These are phyloP conservation scores for Aquilaria yunnanensis DNA, from an alignment of 345 rosid species.

Conservation along the genomic window DNA sequence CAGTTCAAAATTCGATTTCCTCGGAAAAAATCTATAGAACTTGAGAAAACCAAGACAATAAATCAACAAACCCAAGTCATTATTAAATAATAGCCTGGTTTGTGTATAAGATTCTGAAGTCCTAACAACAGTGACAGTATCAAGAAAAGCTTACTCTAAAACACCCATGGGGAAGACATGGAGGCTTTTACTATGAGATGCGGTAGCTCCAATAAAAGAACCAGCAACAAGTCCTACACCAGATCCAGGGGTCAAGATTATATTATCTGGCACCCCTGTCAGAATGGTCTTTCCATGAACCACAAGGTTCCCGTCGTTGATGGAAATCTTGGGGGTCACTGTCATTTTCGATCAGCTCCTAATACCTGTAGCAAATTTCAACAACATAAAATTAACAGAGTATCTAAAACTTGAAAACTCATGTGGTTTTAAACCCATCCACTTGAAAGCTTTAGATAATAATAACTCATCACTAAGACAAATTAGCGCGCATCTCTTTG, in stretches of 20 bases:
- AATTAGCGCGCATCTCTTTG: too few relatives aligned
- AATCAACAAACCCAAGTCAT: too few relatives aligned
- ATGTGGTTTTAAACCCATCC: too few relatives aligned
- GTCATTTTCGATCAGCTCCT: slow-evolving; percentile 52
- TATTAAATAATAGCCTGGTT: too few relatives aligned
- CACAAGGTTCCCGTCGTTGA: slow-evolving; percentile 75
- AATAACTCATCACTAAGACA: too few relatives aligned
- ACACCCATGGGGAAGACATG: slow-evolving; percentile 90
- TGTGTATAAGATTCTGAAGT: background rate
- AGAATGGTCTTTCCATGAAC: slow-evolving; percentile 90
- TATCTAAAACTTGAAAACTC: too few relatives aligned
- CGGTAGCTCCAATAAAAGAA: slow-evolving; percentile 80
- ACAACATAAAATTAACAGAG: too few relatives aligned
- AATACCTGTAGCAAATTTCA: slow-evolving; percentile 6
- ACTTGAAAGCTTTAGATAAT: too few relatives aligned
- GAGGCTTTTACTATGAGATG: slow-evolving; percentile 73
- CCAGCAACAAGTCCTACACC: slow-evolving; percentile 66
- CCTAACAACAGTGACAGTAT: background rate
- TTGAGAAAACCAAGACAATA: too few relatives aligned
- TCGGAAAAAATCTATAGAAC: too few relatives aligned
- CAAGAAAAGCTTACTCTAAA: slow-evolving; percentile 49
- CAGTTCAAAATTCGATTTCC: too few relatives aligned
- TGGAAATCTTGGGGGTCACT: slow-evolving; percentile 62
- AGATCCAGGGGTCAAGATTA: slow-evolving; percentile 62
- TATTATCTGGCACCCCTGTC: slow-evolving; percentile 81